phyloP scores from a whole-genome alignment of 805 yeast species.

The Starmerella powellii region DNA sequence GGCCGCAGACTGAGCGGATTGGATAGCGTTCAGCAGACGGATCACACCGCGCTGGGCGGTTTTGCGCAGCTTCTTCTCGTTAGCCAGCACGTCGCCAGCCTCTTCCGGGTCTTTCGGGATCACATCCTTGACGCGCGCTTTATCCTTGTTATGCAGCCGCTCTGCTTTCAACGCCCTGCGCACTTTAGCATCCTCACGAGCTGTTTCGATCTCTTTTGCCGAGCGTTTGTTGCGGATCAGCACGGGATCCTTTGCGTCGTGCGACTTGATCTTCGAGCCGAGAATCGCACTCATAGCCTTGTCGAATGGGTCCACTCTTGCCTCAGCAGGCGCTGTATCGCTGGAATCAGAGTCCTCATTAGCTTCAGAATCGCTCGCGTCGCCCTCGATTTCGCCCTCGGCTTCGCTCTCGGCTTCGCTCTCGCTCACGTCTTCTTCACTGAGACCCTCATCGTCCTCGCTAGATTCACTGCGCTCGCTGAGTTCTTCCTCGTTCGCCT shows the following conservation, averaged over 20 bases:
- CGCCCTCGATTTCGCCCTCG: not conserved
- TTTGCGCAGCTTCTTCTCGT: constrained; percentile 59
- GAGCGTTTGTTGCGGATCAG: constrained; percentile 68
- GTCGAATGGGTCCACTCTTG: constrained; percentile 45
- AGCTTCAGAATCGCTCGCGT: constrained; percentile 7
- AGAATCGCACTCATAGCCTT: constrained; percentile 73
- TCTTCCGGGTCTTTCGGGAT: constrained; percentile 48
- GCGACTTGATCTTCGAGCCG: constrained; percentile 76
- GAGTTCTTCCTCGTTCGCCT: not conserved
- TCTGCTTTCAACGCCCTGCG: constrained; percentile 57
- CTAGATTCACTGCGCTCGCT: not conserved
- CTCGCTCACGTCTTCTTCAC: constrained; percentile 11
- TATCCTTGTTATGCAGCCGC: constrained; percentile 53
- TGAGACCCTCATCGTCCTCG: not conserved
- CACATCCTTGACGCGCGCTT: constrained; percentile 54
- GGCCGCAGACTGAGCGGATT: constrained; percentile 58
- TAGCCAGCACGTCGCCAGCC: constrained; percentile 46
- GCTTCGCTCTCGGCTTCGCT: constrained; percentile 19
- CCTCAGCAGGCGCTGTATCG: too few species aligned
- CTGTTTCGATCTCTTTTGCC: constrained; percentile 62
- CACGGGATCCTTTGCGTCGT: constrained; percentile 80
- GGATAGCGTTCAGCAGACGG: constrained; percentile 68
- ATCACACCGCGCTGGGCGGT: constrained; percentile 84
- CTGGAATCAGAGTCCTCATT: not conserved
- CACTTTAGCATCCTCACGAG: constrained; percentile 75